These are phyloP conservation scores for Pezicula radicicola DNA, from an alignment of 2,329 filamentous ascomycete genomes.

Conservation along the genomic window DNA sequence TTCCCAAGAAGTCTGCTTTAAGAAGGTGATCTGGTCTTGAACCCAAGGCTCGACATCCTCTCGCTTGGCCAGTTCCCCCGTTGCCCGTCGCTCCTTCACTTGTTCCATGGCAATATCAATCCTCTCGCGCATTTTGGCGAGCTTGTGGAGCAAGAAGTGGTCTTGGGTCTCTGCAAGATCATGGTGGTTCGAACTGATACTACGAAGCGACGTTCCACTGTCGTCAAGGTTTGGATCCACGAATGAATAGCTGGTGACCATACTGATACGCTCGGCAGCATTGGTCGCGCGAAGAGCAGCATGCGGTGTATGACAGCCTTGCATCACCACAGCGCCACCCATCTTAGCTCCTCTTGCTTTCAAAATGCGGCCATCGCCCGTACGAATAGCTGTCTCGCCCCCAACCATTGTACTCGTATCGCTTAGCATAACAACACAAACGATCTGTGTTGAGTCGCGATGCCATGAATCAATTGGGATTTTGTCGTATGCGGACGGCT, in stretches of 20 bases:
- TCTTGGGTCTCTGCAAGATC: neutral
- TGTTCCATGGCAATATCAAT: constrained; percentile 2
- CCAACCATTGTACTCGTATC: constrained; percentile 40
- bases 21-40: constrained; percentile 8
- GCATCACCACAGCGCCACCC: constrained; percentile 32
- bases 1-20: constrained; percentile 14
- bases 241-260: constrained; percentile 33
- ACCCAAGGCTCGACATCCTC: constrained; percentile 10
- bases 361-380: constrained; percentile 36
- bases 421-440: constrained; percentile 43
- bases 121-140: constrained; percentile 6
- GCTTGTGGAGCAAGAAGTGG: constrained; percentile 2
- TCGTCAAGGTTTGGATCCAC: constrained; percentile 2
- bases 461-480: constrained; percentile 35
- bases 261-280: constrained; percentile 34
- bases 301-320: constrained; percentile 37
- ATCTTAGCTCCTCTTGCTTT: constrained; percentile 28
- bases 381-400: constrained; percentile 55
- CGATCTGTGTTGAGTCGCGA: constrained; percentile 40
- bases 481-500: constrained; percentile 1
- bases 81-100: constrained; percentile 1
- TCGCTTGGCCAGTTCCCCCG: neutral
- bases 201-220: neutral
- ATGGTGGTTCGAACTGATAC: neutral
- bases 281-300: constrained; percentile 31